phyloP scores from a whole-genome alignment of 345 rosid genomes.

The Rhodamnia argentea region DNA sequence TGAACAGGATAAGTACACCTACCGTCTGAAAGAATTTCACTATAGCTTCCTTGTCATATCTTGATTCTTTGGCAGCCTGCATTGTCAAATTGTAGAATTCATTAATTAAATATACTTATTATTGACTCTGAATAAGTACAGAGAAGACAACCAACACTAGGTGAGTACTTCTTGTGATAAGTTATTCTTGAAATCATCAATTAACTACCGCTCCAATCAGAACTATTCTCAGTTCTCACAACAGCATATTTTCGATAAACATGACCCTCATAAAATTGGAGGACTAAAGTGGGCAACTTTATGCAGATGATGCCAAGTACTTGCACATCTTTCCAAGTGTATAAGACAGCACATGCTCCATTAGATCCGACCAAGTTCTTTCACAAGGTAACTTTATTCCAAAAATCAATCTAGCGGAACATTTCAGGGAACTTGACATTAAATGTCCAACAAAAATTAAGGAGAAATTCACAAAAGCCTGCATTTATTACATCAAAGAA shows the following conservation, averaged over 20 bases:
- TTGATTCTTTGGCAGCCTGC: constrained; percentile 95
- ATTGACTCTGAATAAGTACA: not conserved
- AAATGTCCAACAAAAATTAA: not conserved
- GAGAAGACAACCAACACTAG: not conserved
- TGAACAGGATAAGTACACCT: constrained; percentile 8
- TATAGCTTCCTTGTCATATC: constrained; percentile 92
- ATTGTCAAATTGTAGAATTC: not conserved
- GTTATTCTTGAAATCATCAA: not conserved
- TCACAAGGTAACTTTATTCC: not conserved
- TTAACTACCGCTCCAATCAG: not conserved
- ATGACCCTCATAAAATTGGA: not conserved
- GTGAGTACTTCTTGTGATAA: not conserved
- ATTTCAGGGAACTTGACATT: not conserved
- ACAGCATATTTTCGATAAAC: not conserved
- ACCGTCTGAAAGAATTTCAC: constrained; percentile 77
- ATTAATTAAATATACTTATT: not conserved
- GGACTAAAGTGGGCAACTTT: not conserved
- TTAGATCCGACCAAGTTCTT: not conserved
- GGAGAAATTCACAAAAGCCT: not conserved
- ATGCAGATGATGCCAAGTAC: not conserved
- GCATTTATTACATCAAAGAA: not conserved
- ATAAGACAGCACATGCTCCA: not conserved
- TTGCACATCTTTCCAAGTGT: not conserved
- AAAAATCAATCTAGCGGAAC: not conserved
- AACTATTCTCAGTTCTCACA: not conserved